Base-by-base conservation (phyloP, 2,329 filamentous ascomycete genomes). In the Rhynchosporium agropyri region DNA sequence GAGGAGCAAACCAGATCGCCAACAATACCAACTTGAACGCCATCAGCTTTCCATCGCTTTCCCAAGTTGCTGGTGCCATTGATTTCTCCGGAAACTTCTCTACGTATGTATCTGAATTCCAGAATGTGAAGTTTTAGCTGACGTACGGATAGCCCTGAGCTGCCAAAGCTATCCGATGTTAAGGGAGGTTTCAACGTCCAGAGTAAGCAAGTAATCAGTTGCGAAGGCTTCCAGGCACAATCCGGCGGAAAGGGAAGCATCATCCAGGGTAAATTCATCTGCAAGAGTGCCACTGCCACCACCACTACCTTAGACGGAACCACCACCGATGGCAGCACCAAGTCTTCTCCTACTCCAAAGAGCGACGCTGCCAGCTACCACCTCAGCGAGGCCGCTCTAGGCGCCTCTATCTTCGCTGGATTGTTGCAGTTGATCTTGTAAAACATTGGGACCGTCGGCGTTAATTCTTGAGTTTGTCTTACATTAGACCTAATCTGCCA, bases 31-130 rank as follows among this genome's bases (percentile, higher is more conserved):
- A 81, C 61, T 84, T 97, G 40, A 71, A 78, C 62, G 75, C 79
- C 65, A 81, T 97, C 68, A 86, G 85, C 40, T 90, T 98, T 79
- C 82, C 84, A 65, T 75, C 81, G 68, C 84, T 99, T 33, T 74
- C 84, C 74, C 84, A 80, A 61, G 85, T 97, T 63, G 84, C 82
- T 68, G 94, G 93, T 79, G 92, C 91, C 72, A 82, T 98, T 74
- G 89, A 92, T 76, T 86, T 97, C 76, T 87, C 88, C 72, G 95
- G 95, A 73, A 89, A 87, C 80, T 96, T 97, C 78, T 83, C 86
- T 67, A 81, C 84, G 92, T 96, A 83, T 82, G 91, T 85, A 20
- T 12, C 2, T 12, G 6, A 1, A 20, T 6, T 45, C 20, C 13
- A 10, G 31, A 28, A 13, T 28, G 10, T 28, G 20, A 20, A 20